These are phyloP conservation scores for Candida piceae DNA, from an alignment of 805 yeast species.

Conservation along the genomic window DNA sequence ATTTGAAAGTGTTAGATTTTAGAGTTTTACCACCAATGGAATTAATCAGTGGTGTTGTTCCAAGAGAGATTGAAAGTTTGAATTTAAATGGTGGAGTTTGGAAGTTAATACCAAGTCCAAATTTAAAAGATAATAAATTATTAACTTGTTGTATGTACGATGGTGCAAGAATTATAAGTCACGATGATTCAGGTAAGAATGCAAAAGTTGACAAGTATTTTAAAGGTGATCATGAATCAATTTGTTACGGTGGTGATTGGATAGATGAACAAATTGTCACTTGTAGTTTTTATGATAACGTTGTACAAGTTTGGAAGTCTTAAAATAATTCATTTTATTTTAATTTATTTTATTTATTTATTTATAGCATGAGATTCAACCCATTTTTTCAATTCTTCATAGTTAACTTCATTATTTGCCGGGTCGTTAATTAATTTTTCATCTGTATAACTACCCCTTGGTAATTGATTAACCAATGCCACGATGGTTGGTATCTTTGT, in stretches of 20 bases:
- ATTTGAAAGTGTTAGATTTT: constrained; percentile 62
- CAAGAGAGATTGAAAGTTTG: constrained; percentile 37
- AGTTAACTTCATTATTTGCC: constrained; percentile 33
- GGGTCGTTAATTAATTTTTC: constrained; percentile 25
- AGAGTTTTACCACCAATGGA: constrained; percentile 43
- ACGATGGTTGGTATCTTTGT: constrained; percentile 60
- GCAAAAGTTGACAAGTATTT: constrained; percentile 37
- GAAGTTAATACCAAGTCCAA: constrained; percentile 67
- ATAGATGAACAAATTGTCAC: constrained; percentile 54
- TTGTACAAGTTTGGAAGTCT: constrained; percentile 67
- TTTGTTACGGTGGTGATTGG: constrained; percentile 98
- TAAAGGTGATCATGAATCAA: constrained; percentile 76
- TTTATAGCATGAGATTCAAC: constrained; percentile 38
- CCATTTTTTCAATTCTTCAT: constrained; percentile 39
- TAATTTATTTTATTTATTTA: constrained; percentile 5
- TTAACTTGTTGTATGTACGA: constrained; percentile 92
- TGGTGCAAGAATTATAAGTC: constrained; percentile 69
- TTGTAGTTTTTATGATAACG: constrained; percentile 87
- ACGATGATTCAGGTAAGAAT: constrained; percentile 24
- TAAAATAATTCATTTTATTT: not conserved
- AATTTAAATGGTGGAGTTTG: constrained; percentile 93
- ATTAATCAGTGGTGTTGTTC: constrained; percentile 46
- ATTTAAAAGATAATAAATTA: constrained; percentile 39
- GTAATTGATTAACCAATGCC: constrained; percentile 60
- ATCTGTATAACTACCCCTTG: constrained; percentile 36